These are phyloP conservation scores for Suillus discolor DNA, from an alignment of 768 basidiomycete genomes.

Conservation along the genomic window DNA sequence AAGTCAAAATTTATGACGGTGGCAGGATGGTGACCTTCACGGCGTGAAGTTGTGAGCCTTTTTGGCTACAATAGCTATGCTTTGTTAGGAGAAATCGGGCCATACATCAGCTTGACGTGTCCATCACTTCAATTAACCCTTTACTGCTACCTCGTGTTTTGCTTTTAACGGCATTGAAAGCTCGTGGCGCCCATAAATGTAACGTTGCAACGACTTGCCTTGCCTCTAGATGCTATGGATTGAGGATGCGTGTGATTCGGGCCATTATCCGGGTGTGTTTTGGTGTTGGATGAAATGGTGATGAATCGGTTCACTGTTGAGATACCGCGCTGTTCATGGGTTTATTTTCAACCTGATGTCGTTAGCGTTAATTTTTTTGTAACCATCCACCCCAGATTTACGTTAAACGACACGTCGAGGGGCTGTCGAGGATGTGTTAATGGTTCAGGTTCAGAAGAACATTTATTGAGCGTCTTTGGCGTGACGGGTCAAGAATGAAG, in stretches of 20 bases:
- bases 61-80: not conserved
- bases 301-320: not conserved
- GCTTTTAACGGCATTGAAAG: conserved; percentile 1
- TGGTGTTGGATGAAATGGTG: not conserved
- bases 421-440: conserved; percentile 1
- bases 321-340: not conserved
- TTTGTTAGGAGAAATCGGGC: not conserved
- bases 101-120: conserved; percentile 1
- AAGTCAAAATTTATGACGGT: not conserved
- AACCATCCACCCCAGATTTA: conserved; percentile 6
- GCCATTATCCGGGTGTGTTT: not conserved
- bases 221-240: not conserved
- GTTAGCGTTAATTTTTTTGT: not conserved
- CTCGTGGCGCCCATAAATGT: not conserved
- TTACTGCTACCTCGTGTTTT: not conserved
- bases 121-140: not conserved
- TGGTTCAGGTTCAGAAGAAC: not conserved
- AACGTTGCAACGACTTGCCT: conserved; percentile 2
- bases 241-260: not conserved
- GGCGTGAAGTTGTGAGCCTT: not conserved
- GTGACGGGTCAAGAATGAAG: not conserved
- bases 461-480: not conserved
- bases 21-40: not conserved
- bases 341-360: not conserved
- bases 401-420: conserved; percentile 2